A percentile compares a stretch with the other conserved stretches of the same genome.
These are phyloP conservation scores for Eucalyptus leucophloia DNA, from an alignment of 345 rosid species.

Conservation along the genomic window DNA sequence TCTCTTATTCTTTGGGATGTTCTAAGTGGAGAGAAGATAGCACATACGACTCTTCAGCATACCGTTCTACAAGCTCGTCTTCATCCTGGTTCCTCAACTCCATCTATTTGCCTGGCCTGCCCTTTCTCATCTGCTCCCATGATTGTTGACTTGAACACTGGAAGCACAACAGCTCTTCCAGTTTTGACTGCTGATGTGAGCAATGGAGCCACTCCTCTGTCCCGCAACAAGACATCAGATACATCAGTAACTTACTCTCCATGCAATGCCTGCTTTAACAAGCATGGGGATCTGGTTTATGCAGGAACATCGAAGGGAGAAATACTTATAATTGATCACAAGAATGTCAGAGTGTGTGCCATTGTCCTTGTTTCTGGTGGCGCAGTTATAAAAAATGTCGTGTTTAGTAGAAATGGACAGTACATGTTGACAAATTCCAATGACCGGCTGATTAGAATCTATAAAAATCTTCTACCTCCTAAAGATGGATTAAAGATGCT, in stretches of 20 bases:
- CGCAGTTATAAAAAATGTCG: constrained; percentile 73
- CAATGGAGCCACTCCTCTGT: constrained; percentile 41
- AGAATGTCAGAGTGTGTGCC: constrained; percentile 49
- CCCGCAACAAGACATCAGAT: constrained; percentile 62
- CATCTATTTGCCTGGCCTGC: constrained; percentile 76
- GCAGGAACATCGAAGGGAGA: constrained; percentile 96
- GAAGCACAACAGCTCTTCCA: constrained; percentile 62
- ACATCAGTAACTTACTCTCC: constrained; percentile 62
- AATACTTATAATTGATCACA: constrained; percentile 75
- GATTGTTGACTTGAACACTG: constrained; percentile 68
- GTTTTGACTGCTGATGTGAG: constrained; percentile 39
- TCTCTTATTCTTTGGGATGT: constrained; percentile 95
- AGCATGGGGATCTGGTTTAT: constrained; percentile 87
- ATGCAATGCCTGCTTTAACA: constrained; percentile 93
- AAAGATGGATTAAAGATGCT: constrained; percentile 45
- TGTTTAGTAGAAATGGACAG: constrained; percentile 82
- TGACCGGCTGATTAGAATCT: constrained; percentile 83
- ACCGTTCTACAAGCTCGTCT: constrained; percentile 80
- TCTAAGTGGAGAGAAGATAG: constrained; percentile 50
- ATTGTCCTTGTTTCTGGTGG: constrained; percentile 56
- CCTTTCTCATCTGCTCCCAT: constrained; percentile 95
- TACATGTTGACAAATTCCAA: constrained; percentile 94
- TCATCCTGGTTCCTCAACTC: constrained; percentile 74
- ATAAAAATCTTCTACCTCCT: constrained; percentile 79
- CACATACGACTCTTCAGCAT: constrained; percentile 55